Evolutionary conservation across 345 rosid species (phyloP), one percentile per base, ranked within the genome.

Genomic region (Aurinia saxatilis): DNA sequence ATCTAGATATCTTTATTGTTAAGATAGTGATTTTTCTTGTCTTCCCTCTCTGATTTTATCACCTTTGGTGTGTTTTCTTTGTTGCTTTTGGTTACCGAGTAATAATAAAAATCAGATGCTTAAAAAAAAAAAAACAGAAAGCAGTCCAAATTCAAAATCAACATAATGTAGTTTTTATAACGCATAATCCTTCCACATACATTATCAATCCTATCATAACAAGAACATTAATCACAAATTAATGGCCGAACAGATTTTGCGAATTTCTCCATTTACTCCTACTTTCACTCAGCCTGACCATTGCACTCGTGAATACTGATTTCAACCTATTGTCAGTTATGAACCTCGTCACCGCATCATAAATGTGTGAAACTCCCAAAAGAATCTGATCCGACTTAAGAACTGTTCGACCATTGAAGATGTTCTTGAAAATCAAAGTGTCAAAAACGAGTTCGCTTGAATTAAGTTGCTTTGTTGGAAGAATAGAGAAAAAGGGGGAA

Each of bases 221-320:
- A n/a, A n/a, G n/a, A n/a, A n/a, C n/a, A n/a, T n/a, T n/a, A n/a
- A n/a, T n/a, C n/a, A 21, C 25, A 4, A 5, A 21, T 75, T 77
- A 11, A 72, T 45, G 3, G 64, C 68, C 0, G 68, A 62, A 57
- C 82, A 80, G 3, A 27, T 29, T 37, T 21, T 65, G 6, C 80
- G 68, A 48, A 78, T 71, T 50, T 69, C 80, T 8, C 82, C 78
- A 3, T 51, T 9, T 1, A 42, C 47, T 6, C 77, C 75, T 0
- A 70, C 60, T 44, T 73, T 68, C 57, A 54, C 80, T 70, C 79
- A 80, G 72, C 65, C 59, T 75, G 1, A 41, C 62, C 82, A 78
- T 78, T 3, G 78, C 47, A 31, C 27, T 50, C 6, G 60, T 53
- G 29, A 80, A 78, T 68, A 75, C 65, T 1, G 54, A 41, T n/a